Base-by-base conservation (phyloP, 306 rosid genomes). In the Calophaca sinica region DNA sequence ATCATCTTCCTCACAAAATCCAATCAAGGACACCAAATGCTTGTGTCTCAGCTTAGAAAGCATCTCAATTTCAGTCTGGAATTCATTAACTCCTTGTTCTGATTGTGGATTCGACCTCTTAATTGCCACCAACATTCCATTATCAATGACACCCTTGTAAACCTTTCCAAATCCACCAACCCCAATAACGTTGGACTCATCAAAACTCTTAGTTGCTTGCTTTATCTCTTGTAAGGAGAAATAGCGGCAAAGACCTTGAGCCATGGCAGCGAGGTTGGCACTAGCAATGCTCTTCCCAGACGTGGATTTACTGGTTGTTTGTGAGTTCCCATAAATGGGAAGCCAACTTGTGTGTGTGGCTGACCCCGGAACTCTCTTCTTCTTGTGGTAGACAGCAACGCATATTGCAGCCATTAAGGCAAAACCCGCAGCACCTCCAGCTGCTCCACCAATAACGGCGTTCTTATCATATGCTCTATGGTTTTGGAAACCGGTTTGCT, bases 161-260 rank as follows among this genome's bases (percentile, higher is more conserved):
- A 87, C 90, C 83, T 87, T 87, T 35, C 88, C 88, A 48, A 87
- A 87, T 28, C 90, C 90, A 79, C 90, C 90, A 73, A 87, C 90
- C 44, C 90, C 90, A 68, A 87, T 87, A 9, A 87, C 88, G 57
- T 73, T 79, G 35, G 86, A 68, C 75, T 87, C 90, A 13, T 87
- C 86, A 36, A 87, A 87, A 41, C 29, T 79, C 53, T 73, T 73
- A 4, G 86, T 87, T 66, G 88, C 88, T 0, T 84, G 74, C 62
- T 58, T 84, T 7, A 87, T 87, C 77, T 87, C 90, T 2, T 71
- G 77, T 49, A 82, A 79, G 8, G 88, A 72, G 83, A 87, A 87
- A 41, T 84, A 71, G 35, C 88, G 82, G 68, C 90, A 84, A 28
- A 87, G 83, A 6, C 88, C 86, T 66, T 87, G 90, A 60, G 90